These are phyloP conservation scores for Candida labiduridarum DNA, from an alignment of 1,139 yeast genomes.

Conservation along the genomic window DNA sequence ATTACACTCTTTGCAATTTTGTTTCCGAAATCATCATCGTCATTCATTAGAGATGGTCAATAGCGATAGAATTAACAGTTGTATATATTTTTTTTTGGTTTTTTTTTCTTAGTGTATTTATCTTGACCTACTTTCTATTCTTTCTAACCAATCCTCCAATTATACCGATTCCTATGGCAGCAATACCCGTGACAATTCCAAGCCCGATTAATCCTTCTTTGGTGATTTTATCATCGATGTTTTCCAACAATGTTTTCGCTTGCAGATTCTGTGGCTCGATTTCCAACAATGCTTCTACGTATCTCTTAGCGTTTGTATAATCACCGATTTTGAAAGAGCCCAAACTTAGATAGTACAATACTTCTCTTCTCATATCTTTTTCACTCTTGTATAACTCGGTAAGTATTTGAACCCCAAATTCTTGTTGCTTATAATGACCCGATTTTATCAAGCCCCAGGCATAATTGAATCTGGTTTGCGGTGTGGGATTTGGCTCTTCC, in stretches of 20 bases:
- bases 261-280: slow-evolving; percentile 87
- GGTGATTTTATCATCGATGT: slow-evolving; percentile 83
- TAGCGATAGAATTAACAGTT: neutral
- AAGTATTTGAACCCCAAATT: slow-evolving; percentile 76
- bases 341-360: slow-evolving; percentile 82
- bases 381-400: slow-evolving; percentile 75
- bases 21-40: slow-evolving; percentile 16
- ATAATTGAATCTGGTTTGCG: slow-evolving; percentile 87
- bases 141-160: slow-evolving; percentile 58
- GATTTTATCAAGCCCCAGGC: slow-evolving; percentile 96
- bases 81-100: neutral
- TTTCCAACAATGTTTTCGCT: slow-evolving; percentile 67
- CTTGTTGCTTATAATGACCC: slow-evolving; percentile 58
- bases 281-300: slow-evolving; percentile 72
- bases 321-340: slow-evolving; percentile 92
- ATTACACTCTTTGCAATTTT: slow-evolving; percentile 20
- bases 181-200: slow-evolving; percentile 80
- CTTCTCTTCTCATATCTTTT: slow-evolving; percentile 84
- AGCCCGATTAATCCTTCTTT: slow-evolving; percentile 86
- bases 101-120: neutral
- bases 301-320: slow-evolving; percentile 80
- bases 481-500: slow-evolving; percentile 78
- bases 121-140: slow-evolving; percentile 22
- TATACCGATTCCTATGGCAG: slow-evolving; percentile 80
- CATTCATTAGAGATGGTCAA: neutral